These are phyloP conservation scores for Salix exigua DNA, from an alignment of 345 rosid genomes.

Conservation along the genomic window DNA sequence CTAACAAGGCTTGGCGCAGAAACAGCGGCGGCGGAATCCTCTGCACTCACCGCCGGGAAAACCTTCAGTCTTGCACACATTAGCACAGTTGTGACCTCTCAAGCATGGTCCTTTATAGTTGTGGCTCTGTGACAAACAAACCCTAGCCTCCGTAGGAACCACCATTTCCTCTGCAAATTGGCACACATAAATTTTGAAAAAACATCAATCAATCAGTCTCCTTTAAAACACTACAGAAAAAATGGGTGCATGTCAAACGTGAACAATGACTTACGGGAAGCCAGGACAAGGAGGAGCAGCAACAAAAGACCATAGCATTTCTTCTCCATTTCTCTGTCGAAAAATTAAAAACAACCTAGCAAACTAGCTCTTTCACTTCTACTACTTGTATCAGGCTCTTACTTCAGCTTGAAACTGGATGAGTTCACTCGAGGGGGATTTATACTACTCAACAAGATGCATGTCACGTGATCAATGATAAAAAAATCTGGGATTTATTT, in stretches of 20 bases:
- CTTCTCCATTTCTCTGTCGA: conserved; percentile 5
- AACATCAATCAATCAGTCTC: not conserved
- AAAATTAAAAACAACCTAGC: not conserved
- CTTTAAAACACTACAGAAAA: not conserved
- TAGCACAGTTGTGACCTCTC: conserved; percentile 32
- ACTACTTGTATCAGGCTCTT: no score
- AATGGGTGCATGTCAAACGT: no score
- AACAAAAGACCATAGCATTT: conserved; percentile 18
- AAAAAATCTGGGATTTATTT: no score
- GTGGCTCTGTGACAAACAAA: conserved; percentile 38
- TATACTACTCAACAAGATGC: no score
- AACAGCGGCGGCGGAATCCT: conserved; percentile 34
- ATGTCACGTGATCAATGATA: no score
- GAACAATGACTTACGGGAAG: conserved; percentile 17
- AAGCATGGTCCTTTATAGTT: conserved; percentile 20
- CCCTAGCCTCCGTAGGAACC: conserved; percentile 25
- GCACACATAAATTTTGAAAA: not conserved
- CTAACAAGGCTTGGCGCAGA: conserved; percentile 34
- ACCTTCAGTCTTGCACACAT: conserved; percentile 35
- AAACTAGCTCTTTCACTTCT: not conserved
- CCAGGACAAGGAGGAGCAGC: conserved; percentile 28
- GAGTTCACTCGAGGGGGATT: no score
- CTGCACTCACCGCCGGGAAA: conserved; percentile 36
- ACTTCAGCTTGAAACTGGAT: no score
- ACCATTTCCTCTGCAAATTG: conserved; percentile 21